Evolutionary conservation across 73 alveolate genomes (phyloP).

Genomic region (Blepharisma stoltei): DNA sequence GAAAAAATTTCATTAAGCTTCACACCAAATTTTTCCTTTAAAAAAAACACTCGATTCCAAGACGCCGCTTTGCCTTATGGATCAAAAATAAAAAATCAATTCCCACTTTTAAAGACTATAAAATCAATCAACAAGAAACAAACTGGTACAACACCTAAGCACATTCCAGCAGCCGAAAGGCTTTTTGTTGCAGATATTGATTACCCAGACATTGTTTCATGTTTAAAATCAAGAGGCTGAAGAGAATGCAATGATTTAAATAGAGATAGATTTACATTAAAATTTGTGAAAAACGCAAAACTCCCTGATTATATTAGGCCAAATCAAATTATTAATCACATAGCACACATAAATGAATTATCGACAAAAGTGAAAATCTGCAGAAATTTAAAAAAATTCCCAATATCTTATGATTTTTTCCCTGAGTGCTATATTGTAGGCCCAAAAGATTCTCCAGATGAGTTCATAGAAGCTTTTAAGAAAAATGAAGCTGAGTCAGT

Average conservation of each 20-base stretch:
- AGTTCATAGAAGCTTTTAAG: background rate
- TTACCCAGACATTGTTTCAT: background rate
- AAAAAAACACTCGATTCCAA: too few species aligned
- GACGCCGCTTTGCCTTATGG: too few species aligned
- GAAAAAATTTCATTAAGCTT: too few species aligned
- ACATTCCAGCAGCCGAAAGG: too few species aligned
- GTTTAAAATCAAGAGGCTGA: slow-evolving; percentile 7
- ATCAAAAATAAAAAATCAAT: too few species aligned
- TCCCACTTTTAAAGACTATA: too few species aligned
- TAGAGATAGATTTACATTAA: background rate
- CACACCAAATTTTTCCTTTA: too few species aligned
- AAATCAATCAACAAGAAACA: too few species aligned
- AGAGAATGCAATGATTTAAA: background rate
- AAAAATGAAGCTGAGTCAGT: background rate
- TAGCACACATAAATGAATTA: background rate
- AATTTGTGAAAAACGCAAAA: background rate
- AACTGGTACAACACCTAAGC: too few species aligned
- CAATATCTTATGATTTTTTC: slow-evolving; percentile 6
- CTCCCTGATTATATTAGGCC: background rate
- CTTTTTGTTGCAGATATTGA: background rate
- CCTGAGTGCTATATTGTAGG: slow-evolving; percentile 6
- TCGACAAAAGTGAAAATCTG: background rate
- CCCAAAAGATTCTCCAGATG: background rate
- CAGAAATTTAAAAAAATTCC: background rate
- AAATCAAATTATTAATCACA: slow-evolving; percentile 1